These are phyloP conservation scores for Oehlia diaphana DNA, from an alignment of 192 early-diverging fungal genomes.

Conservation along the genomic window DNA sequence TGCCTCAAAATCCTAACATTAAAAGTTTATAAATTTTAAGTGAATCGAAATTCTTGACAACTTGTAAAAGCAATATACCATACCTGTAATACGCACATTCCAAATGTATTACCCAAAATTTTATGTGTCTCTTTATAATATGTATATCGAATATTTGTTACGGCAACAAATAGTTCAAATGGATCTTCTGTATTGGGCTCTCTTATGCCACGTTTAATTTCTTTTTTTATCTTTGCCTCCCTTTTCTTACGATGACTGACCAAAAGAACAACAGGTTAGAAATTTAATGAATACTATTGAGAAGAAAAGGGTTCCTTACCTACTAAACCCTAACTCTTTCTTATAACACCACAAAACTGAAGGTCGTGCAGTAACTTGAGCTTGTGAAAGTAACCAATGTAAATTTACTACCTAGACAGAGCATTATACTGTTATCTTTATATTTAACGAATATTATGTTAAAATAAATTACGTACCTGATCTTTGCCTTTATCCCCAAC, in stretches of 20 bases:
- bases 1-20: constrained; percentile 88
- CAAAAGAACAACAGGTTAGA: background rate
- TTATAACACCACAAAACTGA: constrained; percentile 99
- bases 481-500: constrained; percentile 94
- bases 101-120: constrained; percentile 96
- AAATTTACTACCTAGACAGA: constrained; percentile 84
- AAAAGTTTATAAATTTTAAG: constrained; percentile 27
- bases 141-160: constrained; percentile 95
- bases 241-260: constrained; percentile 94
- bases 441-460: no score
- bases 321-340: constrained; percentile 94
- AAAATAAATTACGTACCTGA: constrained; percentile 49
- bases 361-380: constrained; percentile 83
- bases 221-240: constrained; percentile 92
- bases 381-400: constrained; percentile 95
- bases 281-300: background rate
- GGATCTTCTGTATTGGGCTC: constrained; percentile 95
- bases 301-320: constrained; percentile 32
- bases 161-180: constrained; percentile 97
- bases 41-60: background rate
- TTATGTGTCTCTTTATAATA: constrained; percentile 99
- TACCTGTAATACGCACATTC: constrained; percentile 94
- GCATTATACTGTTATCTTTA: background rate
- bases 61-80: background rate
- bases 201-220: constrained; percentile 87